phyloP scores from a whole-genome alignment of 2,329 filamentous ascomycete species.

The Fusarium cyanostomum region DNA sequence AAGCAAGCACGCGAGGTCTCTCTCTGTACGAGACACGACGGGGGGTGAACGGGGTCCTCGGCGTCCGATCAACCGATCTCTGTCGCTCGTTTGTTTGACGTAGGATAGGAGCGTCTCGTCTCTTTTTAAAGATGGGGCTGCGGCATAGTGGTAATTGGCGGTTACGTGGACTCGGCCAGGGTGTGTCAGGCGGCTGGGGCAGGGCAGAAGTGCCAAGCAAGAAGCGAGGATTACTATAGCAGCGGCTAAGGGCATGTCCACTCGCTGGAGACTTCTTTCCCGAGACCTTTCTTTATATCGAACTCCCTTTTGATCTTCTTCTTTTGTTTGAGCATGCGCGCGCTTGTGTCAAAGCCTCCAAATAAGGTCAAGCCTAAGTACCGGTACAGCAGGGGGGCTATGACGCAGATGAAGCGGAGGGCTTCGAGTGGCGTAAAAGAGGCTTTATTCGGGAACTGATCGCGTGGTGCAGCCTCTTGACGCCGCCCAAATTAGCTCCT shows the following conservation, averaged over 20 bases:
- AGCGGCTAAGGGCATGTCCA: not conserved
- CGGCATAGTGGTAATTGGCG: conserved; percentile 36
- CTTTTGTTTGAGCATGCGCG: conserved; percentile 33
- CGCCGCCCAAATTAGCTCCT: not conserved
- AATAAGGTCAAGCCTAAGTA: conserved; percentile 11
- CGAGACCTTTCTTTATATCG: not conserved
- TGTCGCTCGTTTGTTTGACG: not conserved
- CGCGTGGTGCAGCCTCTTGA: conserved; percentile 34
- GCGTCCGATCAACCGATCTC: not conserved
- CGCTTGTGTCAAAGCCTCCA: conserved; percentile 9
- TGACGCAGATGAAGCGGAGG: conserved; percentile 13
- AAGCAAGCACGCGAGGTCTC: too few species aligned
- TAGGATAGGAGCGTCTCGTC: not conserved
- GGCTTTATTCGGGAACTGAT: conserved; percentile 41
- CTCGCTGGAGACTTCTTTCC: not conserved
- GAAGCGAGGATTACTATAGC: not conserved
- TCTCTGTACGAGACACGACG: not conserved
- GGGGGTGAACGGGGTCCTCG: not conserved
- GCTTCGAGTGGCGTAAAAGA: conserved; percentile 13
- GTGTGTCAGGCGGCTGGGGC: conserved; percentile 6
- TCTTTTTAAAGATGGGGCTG: too few species aligned
- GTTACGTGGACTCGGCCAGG: conserved; percentile 31
- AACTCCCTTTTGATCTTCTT: not conserved
- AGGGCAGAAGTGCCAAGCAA: conserved; percentile 1
- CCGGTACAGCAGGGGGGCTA: conserved; percentile 17